Evolutionary conservation across 73 alveolate genomes (phyloP).

Genomic region (Paramecium biaurelia): DNA sequence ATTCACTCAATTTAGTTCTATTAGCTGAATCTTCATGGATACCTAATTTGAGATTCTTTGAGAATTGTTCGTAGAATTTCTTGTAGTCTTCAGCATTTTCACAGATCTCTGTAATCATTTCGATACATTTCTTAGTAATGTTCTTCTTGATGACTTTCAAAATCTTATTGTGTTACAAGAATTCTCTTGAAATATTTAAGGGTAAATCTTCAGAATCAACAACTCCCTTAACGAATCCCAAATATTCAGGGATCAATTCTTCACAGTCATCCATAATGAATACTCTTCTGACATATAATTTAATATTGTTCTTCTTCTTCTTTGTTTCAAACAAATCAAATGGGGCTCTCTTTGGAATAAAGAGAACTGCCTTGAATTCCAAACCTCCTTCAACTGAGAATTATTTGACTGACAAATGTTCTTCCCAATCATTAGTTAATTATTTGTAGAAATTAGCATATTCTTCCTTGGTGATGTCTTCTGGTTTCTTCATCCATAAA

Average conservation of each 20-base stretch:
- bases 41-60: constrained; percentile 98
- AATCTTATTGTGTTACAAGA: constrained; percentile 99
- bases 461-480: constrained; percentile 98
- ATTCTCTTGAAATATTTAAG: constrained; percentile 98
- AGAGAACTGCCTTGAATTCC: constrained; percentile 99
- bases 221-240: constrained; percentile 98
- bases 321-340: constrained; percentile 99
- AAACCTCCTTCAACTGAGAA: constrained; percentile 99
- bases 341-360: constrained; percentile 99
- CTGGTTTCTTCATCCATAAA: constrained; percentile 98
- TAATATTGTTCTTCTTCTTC: constrained; percentile 98
- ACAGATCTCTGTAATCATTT: constrained; percentile 96
- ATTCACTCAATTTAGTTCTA: constrained; percentile 97
- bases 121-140: constrained; percentile 99
- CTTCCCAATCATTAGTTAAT: constrained; percentile 99
- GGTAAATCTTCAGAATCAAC: constrained; percentile 99
- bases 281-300: constrained; percentile 98
- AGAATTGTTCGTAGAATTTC: constrained; percentile 99
- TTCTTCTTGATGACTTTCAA: constrained; percentile 98
- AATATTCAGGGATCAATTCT: constrained; percentile 99
- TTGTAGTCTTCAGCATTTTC: constrained; percentile 99
- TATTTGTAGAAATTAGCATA: constrained; percentile 98
- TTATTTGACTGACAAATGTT: constrained; percentile 98
- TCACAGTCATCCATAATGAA: constrained; percentile 99
- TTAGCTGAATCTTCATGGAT: constrained; percentile 99